Percentiles rank a stretch among this genome's conserved stretches.
phyloP scores from a whole-genome alignment of 306 rosid genomes.

The Nissolia schottii region DNA sequence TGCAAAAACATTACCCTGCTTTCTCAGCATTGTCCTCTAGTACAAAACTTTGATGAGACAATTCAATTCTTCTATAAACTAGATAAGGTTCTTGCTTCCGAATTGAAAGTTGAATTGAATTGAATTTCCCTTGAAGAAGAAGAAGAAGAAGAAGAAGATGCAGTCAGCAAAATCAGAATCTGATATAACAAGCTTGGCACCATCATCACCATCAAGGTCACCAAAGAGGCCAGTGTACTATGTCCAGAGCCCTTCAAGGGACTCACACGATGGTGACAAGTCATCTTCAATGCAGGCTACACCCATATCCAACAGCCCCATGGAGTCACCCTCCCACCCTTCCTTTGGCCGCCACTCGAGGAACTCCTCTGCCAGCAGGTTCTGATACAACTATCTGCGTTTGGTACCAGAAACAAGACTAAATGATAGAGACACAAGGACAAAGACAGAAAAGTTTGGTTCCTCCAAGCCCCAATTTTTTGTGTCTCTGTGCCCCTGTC shows the following conservation, averaged over 20 bases:
- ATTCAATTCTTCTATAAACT: too few relatives aligned
- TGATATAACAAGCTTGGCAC: slow-evolving; percentile 81
- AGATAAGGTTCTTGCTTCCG: not conserved
- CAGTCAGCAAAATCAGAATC: slow-evolving; percentile 79
- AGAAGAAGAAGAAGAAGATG: slow-evolving; percentile 33
- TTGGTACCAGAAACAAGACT: too few relatives aligned
- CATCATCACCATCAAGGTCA: slow-evolving; percentile 92
- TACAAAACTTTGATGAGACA: too few relatives aligned
- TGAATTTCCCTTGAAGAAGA: not conserved
- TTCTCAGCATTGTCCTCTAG: slow-evolving; percentile 15
- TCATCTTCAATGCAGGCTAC: slow-evolving; percentile 86
- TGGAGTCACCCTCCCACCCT: slow-evolving; percentile 96
- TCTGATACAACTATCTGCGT: too few relatives aligned
- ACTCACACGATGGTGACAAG: slow-evolving; percentile 92
- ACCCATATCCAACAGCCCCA: slow-evolving; percentile 86
- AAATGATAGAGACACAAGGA: too few relatives aligned
- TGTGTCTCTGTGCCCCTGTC: too few relatives aligned
- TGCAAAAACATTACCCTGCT: not conserved
- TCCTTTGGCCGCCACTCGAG: slow-evolving; percentile 90
- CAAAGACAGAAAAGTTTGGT: too few relatives aligned
- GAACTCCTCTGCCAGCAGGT: slow-evolving; percentile 81
- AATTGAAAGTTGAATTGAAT: not conserved
- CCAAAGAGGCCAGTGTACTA: slow-evolving; percentile 75
- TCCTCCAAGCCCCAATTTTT: too few relatives aligned
- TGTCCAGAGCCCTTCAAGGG: slow-evolving; percentile 94